Percentiles rank a stretch among this genome's conserved stretches.
Conservation (phyloP, 345 rosid genomes). For the Murraya paniculata region DNA sequence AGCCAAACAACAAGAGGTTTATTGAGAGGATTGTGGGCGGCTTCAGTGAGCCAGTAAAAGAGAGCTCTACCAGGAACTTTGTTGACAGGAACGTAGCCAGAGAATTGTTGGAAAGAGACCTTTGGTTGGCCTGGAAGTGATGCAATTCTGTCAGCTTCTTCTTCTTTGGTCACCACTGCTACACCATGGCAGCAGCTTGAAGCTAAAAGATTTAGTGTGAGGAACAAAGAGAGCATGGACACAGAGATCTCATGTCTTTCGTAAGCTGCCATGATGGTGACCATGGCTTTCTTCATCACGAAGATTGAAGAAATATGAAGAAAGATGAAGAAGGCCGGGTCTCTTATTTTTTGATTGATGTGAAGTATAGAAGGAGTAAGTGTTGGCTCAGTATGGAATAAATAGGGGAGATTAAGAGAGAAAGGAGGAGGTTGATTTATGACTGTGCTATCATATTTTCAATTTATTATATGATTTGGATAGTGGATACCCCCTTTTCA, state of each 20-base stretch:
- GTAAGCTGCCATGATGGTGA: constrained; percentile 30
- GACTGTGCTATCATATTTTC: no score
- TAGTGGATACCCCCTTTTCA: background rate
- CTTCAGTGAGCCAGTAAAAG: constrained; percentile 95
- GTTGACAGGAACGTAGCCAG: constrained; percentile 85
- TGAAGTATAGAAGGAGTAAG: background rate
- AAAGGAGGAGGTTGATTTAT: background rate
- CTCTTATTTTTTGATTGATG: constrained; percentile 14
- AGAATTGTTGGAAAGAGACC: constrained; percentile 82
- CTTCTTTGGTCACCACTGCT: constrained; percentile 27
- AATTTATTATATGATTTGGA: background rate
- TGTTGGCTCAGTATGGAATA: constrained; percentile 19
- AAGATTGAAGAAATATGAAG: constrained; percentile 1
- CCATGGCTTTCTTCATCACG: background rate
- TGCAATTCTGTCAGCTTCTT: constrained; percentile 63
- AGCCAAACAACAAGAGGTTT: constrained; percentile 94
- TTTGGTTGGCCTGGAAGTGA: constrained; percentile 94
- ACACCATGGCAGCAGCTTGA: constrained; percentile 13
- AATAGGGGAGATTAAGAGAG: constrained; percentile 24
- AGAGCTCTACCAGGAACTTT: constrained; percentile 71
- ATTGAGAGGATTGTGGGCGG: constrained; percentile 44
- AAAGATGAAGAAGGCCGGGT: constrained; percentile 1
- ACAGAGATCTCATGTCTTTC: constrained; percentile 26
- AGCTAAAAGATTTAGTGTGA: background rate
- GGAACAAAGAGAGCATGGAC: constrained; percentile 22